Evolutionary conservation across 352 stramenopile genomes (phyloP).

Genomic region (Pythium grandisporangium): DNA sequence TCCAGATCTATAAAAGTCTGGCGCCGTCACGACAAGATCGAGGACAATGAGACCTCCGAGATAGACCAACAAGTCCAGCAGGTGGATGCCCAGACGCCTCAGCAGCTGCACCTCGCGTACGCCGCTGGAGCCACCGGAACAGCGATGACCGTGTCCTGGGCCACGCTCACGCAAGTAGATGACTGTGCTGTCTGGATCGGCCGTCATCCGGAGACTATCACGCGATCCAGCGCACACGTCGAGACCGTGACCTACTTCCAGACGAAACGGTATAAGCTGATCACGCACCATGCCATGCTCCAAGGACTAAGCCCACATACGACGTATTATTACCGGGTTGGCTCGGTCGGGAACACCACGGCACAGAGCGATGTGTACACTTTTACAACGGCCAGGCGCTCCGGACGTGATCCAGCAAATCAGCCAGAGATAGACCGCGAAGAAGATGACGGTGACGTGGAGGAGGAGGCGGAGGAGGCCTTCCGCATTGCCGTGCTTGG

Average conservation of each 20-base stretch:
- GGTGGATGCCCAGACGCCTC: conserved; percentile 11
- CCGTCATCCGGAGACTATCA: not conserved
- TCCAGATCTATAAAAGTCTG: too few relatives aligned
- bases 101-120: conserved; percentile 20
- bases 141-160: conserved; percentile 21
- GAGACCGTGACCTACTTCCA: conserved; percentile 12
- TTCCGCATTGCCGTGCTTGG: conserved; percentile 15
- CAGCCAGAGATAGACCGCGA: too few relatives aligned
- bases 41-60: too few relatives aligned
- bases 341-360: not conserved
- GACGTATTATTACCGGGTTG: conserved; percentile 20
- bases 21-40: too few relatives aligned
- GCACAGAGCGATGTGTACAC: conserved; percentile 3
- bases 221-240: not conserved
- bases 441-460: too few relatives aligned
- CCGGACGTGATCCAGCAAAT: not conserved
- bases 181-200: conserved; percentile 14
- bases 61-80: too few relatives aligned
- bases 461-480: too few relatives aligned
- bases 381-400: conserved; percentile 14
- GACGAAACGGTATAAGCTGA: conserved; percentile 10
- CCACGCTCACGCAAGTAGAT: conserved; percentile 9
- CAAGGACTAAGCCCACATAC: conserved; percentile 9
- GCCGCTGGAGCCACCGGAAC: conserved; percentile 13
- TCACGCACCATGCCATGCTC: conserved; percentile 15